Conservation (phyloP, 2,329 filamentous ascomycete species). For the Xylariaceae sp. region DNA sequence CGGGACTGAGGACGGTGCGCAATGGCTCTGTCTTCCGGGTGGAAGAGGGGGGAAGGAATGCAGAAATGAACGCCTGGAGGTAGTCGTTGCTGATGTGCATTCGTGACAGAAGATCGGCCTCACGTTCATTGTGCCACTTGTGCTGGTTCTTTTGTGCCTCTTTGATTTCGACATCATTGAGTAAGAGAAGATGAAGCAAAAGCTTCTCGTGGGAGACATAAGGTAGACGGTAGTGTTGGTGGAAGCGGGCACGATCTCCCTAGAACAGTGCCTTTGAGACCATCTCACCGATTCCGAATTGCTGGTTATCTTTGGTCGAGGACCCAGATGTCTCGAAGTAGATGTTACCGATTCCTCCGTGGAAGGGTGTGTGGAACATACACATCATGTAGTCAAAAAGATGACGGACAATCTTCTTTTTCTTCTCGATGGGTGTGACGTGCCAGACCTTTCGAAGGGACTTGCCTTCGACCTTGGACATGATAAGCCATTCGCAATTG, state of each 20-base stretch:
- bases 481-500: constrained; percentile 33
- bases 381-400: constrained; percentile 16
- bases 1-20: constrained; percentile 30
- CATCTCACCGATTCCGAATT: constrained; percentile 25
- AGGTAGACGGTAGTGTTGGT: constrained; percentile 14
- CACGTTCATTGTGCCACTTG: no score
- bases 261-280: constrained; percentile 31
- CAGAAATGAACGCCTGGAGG: no score
- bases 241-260: constrained; percentile 22
- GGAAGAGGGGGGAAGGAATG: no score
- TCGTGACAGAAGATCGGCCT: no score
- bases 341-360: constrained; percentile 29
- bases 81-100: no score
- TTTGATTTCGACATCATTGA: background rate
- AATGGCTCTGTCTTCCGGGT: constrained; percentile 2
- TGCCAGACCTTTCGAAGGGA: constrained; percentile 29
- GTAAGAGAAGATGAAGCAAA: constrained; percentile 22
- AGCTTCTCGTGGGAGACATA: constrained; percentile 22
- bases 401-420: constrained; percentile 31
- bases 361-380: constrained; percentile 20
- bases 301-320: constrained; percentile 1
- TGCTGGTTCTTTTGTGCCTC: constrained; percentile 2
- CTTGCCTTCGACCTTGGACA: constrained; percentile 26
- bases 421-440: constrained; percentile 18
- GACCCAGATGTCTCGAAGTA: constrained; percentile 14